phyloP scores from a whole-genome alignment of 2,329 filamentous ascomycete genomes.

The Purpureocillium takamizusanense region DNA sequence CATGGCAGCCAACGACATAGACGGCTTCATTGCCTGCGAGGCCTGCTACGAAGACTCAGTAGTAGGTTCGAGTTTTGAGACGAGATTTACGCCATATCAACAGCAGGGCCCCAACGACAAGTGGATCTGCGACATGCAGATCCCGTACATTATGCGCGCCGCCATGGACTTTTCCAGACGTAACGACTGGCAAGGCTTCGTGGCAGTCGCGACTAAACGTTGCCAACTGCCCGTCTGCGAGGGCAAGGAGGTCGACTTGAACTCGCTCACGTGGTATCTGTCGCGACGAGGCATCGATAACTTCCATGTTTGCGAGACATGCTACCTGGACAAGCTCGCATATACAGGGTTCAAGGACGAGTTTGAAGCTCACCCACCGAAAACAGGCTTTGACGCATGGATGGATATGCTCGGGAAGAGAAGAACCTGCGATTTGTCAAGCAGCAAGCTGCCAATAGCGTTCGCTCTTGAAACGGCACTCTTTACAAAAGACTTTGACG shows the following conservation, averaged over 20 bases:
- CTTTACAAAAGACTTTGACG: conserved; percentile 13
- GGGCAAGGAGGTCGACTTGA: conserved; percentile 12
- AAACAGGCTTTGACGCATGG: conserved; percentile 13
- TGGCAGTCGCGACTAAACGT: conserved; percentile 11
- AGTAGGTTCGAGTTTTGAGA: conserved; percentile 16
- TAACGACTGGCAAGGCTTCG: conserved; percentile 21
- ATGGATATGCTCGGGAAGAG: conserved; percentile 11
- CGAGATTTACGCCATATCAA: conserved; percentile 15
- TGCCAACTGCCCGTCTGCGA: conserved; percentile 18
- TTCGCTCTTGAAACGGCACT: conserved; percentile 17
- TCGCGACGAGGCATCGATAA: conserved; percentile 13
- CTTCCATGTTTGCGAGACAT: conserved; percentile 22
- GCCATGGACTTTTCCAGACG: conserved; percentile 10
- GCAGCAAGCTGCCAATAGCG: conserved; percentile 11
- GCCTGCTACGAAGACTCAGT: conserved; percentile 27
- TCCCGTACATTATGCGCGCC: conserved; percentile 14
- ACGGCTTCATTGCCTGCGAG: conserved; percentile 25
- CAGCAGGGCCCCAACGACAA: conserved; percentile 15
- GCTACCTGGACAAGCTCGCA: conserved; percentile 23
- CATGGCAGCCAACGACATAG: conserved; percentile 16
- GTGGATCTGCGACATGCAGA: conserved; percentile 23
- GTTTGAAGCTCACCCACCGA: conserved; percentile 13
- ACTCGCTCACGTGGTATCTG: conserved; percentile 16
- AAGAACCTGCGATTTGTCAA: conserved; percentile 16
- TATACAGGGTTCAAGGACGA: conserved; percentile 16